Base-by-base conservation (phyloP, 2,329 filamentous ascomycete species). In the Trichoderma breve region DNA sequence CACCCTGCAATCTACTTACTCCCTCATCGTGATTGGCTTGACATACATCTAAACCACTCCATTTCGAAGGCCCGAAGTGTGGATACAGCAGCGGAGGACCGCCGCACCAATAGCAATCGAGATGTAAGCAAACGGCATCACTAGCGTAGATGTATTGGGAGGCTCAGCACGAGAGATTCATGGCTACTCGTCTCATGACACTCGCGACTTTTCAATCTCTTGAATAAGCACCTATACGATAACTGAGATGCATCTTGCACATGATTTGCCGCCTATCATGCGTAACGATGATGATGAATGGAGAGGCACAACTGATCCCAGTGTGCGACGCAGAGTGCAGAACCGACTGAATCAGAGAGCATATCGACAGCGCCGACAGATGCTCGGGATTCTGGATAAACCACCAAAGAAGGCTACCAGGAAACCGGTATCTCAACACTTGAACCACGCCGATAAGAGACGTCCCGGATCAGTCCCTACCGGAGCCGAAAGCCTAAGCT, bases 271-370 rank as follows among this genome's bases (percentile, higher is more conserved):
- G 11, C 1, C 24, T 21, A 5, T 55, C 30, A 28, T 34, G 28
- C 30, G 21, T 21, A 30, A 60, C 26, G 36, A 24, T 3, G 66
- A 51, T 24, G 66, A 69, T 26, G 66, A 69, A 26, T 69, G 66
- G 66, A 69, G 28, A 34, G 66, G 66, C 24, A 60, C 57, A 34
- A 61, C 32, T 9, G 18, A 69, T 8, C 66, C 66, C 3, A 26
- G 8, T 5, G 34, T 61, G 15, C 66, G 55, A 28, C 66, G 39
- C 9, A 69, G 66, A 21, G 66, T 69, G 55, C 66, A 69, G 57
- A 53, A 69, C 58, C 34, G 66, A 18, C 39, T 69, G n/a, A 69
- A 69, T 12, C 66, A 69, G 15, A 69, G 66, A 36, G 39, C 57
- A 28, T 70, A 70, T 70, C 66, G 66, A 24, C 39, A 34, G 6